Evolutionary conservation across 345 rosid species (phyloP), one percentile per base, ranked within the genome.

Genomic region (Acer campestre): DNA sequence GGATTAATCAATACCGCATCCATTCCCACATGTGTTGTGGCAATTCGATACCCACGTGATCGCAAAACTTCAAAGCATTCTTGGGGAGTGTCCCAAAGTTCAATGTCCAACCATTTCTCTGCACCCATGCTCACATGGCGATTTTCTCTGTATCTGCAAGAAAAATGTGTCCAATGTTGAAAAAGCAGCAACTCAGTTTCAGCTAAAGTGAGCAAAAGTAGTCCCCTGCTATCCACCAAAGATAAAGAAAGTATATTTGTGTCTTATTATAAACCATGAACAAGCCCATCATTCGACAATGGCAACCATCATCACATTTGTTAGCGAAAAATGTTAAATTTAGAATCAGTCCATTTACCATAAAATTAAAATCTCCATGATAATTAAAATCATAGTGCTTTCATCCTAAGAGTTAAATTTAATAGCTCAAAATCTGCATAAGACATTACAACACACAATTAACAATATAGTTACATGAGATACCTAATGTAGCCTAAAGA

Each of bases 51-150:
- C 77, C 97, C 96, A 0, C 99, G 97, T 55, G 93, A 91, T 77
- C 85, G 92, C 29, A 95, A 79, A 79, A 80, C 88, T 63, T 81
- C 0, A 70, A 93, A 95, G 83, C 98, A 95, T 22, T 93, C 94
- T 79, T 75, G 80, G 18, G 91, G 82, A 51, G 97, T 82, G 78
- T 92, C 88, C 99, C 99, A 95, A 56, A 93, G 89, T 86, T 95
- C 99, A 82, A 93, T 93, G 73, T 95, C 99, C 77, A 95, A 82
- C 99, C 99, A 95, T 83, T 95, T 95, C 89, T 95, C 99, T n/a
- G 98, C 98, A 61, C 99, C 99, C 98, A 92, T 92, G 82, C 99
- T 92, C 62, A 95, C 96, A 87, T 93, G 94, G 46, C 98, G 95
- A 78, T 95, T 92, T 38, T 92, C 91, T 79, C 84, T 92, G 82